Evolutionary conservation across 2,329 filamentous ascomycete genomes (phyloP).

Genomic region (Verticillium klebahnii): DNA sequence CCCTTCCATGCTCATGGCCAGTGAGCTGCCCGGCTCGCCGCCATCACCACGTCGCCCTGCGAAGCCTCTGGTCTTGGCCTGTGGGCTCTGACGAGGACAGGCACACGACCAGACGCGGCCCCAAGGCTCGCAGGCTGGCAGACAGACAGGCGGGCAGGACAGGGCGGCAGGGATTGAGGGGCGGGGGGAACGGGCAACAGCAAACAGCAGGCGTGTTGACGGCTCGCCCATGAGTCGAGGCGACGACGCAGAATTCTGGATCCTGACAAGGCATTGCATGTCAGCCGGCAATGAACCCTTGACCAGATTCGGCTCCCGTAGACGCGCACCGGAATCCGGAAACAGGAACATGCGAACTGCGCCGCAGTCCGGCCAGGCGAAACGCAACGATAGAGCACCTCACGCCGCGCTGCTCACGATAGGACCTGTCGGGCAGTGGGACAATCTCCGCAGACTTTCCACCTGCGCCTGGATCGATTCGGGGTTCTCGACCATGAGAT

Average conservation of each 20-base stretch:
- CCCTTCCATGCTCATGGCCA: neutral
- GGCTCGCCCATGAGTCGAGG: neutral
- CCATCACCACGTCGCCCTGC: neutral
- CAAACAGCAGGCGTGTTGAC: neutral
- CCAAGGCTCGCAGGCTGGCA: neutral
- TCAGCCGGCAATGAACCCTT: neutral
- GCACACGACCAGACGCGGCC: neutral
- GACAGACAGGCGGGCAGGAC: neutral
- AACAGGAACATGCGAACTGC: neutral
- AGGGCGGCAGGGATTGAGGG: neutral
- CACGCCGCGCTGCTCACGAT: neutral
- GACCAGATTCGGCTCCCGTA: neutral
- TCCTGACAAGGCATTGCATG: neutral
- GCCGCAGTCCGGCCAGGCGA: neutral
- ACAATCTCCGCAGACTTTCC: neutral
- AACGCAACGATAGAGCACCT: neutral
- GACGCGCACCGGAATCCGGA: neutral
- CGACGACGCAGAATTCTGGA: neutral
- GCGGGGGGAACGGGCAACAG: too few relatives aligned
- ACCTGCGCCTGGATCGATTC: neutral
- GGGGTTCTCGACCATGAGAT: slow-evolving; percentile 2
- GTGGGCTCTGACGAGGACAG: neutral
- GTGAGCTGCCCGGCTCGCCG: neutral
- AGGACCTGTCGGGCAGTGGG: neutral
- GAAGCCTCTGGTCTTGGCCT: neutral